phyloP scores from a whole-genome alignment of 495 filamentous ascomycete species.

The Aspergillus panamensis region DNA sequence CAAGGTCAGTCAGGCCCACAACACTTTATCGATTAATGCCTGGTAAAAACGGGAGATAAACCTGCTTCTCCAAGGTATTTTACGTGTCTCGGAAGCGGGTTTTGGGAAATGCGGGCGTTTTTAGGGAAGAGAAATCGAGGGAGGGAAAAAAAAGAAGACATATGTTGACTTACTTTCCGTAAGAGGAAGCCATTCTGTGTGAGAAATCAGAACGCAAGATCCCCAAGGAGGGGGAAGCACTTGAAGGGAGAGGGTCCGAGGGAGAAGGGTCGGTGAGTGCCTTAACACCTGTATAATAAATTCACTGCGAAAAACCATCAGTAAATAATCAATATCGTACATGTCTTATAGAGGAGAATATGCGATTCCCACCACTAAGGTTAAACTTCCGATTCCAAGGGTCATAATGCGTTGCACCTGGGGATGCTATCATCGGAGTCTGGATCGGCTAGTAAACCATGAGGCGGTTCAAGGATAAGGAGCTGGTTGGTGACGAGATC shows the following conservation, averaged over 20 bases:
- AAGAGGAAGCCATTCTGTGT: slow-evolving; percentile 28
- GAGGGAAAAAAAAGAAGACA: not conserved
- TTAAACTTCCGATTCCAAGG: slow-evolving; percentile 7
- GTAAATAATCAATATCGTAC: slow-evolving; percentile 6
- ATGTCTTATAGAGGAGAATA: slow-evolving; percentile 1
- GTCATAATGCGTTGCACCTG: slow-evolving; percentile 12
- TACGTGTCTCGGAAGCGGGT: not conserved
- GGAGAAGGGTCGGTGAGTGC: slow-evolving; percentile 1
- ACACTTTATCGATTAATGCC: not conserved
- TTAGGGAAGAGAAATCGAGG: not conserved
- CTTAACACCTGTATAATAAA: slow-evolving; percentile 8
- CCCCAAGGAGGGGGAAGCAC: slow-evolving; percentile 14
- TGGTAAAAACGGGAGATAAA: not conserved
- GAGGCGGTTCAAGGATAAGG: not conserved
- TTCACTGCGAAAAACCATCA: slow-evolving; percentile 12
- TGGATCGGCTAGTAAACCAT: slow-evolving; percentile 10
- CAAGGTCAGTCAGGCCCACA: slow-evolving; percentile 7
- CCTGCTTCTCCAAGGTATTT: not conserved
- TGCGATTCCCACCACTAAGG: not conserved
- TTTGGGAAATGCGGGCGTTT: not conserved
- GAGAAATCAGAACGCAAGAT: slow-evolving; percentile 16
- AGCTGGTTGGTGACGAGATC: not conserved
- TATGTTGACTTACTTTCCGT: slow-evolving; percentile 40
- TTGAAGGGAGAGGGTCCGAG: slow-evolving; percentile 3
- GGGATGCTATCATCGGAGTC: slow-evolving; percentile 4